Percentiles rank a stretch among this genome's conserved stretches.
Conservation (phyloP, 805 yeast species). For the Saturnispora diversa region DNA sequence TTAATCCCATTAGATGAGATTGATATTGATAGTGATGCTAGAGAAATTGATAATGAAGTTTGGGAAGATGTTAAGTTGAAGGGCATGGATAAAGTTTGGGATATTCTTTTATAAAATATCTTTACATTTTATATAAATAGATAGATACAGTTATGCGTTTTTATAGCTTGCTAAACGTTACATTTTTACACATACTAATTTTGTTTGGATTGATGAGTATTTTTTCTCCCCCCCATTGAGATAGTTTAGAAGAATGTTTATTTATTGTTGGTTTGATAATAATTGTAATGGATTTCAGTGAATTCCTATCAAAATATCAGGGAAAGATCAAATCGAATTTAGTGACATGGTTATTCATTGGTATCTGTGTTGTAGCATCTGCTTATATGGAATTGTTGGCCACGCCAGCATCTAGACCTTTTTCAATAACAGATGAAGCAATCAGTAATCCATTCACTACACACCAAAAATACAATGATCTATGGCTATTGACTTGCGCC, state of each 20-base stretch:
- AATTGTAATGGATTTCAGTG: constrained; percentile 5
- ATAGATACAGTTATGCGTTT: not conserved
- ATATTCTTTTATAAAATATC: constrained; percentile 6
- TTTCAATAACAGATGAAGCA: constrained; percentile 34
- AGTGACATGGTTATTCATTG: constrained; percentile 9
- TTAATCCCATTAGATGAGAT: constrained; percentile 47
- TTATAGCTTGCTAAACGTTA: too few relatives aligned
- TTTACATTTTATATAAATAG: not conserved
- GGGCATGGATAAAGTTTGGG: constrained; percentile 16
- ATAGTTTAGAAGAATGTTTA: too few relatives aligned
- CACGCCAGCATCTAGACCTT: constrained; percentile 40
- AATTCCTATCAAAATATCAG: constrained; percentile 6
- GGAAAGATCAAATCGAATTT: constrained; percentile 8
- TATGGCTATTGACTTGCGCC: constrained; percentile 28
- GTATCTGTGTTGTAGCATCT: constrained; percentile 1
- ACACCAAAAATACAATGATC: constrained; percentile 30
- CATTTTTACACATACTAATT: too few relatives aligned
- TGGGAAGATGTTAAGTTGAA: constrained; percentile 44
- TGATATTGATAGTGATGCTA: constrained; percentile 33
- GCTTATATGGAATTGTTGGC: constrained; percentile 21
- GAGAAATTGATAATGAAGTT: constrained; percentile 33
- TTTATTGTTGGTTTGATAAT: not conserved
- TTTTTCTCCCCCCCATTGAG: too few relatives aligned
- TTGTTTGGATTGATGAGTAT: too few relatives aligned
- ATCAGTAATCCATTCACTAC: constrained; percentile 43